Evolutionary conservation across 345 rosid species (phyloP), one percentile per base, ranked within the genome.

Genomic region (Rhizophora apiculata): DNA sequence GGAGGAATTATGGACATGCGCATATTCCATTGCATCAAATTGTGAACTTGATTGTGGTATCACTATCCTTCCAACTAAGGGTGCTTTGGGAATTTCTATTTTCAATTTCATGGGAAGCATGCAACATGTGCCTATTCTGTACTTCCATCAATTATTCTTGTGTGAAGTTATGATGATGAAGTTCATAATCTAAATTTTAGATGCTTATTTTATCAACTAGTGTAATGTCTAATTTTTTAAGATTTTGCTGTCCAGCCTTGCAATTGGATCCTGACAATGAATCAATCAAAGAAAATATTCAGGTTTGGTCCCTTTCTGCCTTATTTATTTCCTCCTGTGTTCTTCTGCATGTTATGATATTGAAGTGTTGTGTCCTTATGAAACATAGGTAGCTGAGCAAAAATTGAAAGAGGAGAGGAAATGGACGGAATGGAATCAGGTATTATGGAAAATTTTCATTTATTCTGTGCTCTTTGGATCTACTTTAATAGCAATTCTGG

Each of bases 231-330:
- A 55, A 72, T 24, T 21, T 70, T 36, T 27, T 21, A 58, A 49
- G 55, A 67, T 77, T 61, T 52, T 21, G 66, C 55, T 51, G 9
- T 85, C 71, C 90, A 90, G 97, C 93, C 67, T 84, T 90, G 88
- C 84, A 77, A 69, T 69, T 90, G 81, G 96, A 93, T 79, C 97
- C 97, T 10, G 68, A 83, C 67, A 90, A 87, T 53, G 89, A 84
- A 79, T 73, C 85, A 34, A 85, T 90, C 65, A 89, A 84, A 81
- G 97, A 85, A 81, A 90, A 90, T 64, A 86, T 90, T 74, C 80
- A 71, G 96, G 96, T 89, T 48, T 64, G 65, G 84, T 71, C 73
- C 48, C 43, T 49, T 27, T 65, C 20, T 70, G 62, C 22, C 62
- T 67, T 21, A 53, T 31, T n/a, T 37, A 19, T 22, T 39, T 9